Conservation (phyloP, 2,329 filamentous ascomycete species). For the Fonsecaea monophora region DNA sequence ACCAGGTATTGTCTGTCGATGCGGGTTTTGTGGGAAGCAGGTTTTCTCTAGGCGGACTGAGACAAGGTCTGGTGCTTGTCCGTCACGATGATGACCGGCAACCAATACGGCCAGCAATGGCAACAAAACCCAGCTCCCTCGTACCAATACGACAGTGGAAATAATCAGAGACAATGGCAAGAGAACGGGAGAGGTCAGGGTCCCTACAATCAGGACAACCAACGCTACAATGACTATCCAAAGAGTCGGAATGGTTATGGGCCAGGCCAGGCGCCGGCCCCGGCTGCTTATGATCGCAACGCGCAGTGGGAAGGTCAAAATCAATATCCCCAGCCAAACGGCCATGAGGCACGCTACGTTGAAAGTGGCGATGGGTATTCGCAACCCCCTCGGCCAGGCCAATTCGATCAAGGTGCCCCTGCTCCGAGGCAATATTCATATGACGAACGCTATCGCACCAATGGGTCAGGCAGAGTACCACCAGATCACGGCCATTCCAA, state of each 20-base stretch:
- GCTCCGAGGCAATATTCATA: slow-evolving; percentile 34
- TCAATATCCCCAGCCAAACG: slow-evolving; percentile 28
- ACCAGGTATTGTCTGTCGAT: neutral
- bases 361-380: slow-evolving; percentile 15
- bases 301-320: slow-evolving; percentile 31
- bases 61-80: neutral
- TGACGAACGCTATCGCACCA: slow-evolving; percentile 37
- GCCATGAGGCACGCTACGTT: slow-evolving; percentile 25
- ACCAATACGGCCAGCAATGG: slow-evolving; percentile 36
- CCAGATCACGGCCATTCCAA: slow-evolving; percentile 19
- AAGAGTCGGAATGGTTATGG: slow-evolving; percentile 28
- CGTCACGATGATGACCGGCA: slow-evolving; percentile 29
- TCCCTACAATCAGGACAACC: slow-evolving; percentile 30
- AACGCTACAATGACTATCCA: slow-evolving; percentile 29
- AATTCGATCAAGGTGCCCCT: slow-evolving; percentile 25
- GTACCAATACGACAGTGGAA: slow-evolving; percentile 31
- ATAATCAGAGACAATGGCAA: slow-evolving; percentile 33
- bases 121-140: slow-evolving; percentile 27
- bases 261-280: slow-evolving; percentile 12
- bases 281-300: slow-evolving; percentile 25
- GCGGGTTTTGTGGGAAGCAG: neutral
- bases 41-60: neutral
- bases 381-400: slow-evolving; percentile 18
- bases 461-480: slow-evolving; percentile 30
- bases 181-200: slow-evolving; percentile 26